Conservation (phyloP, 768 basidiomycete genomes). For the Boletus vermiculosoides region DNA sequence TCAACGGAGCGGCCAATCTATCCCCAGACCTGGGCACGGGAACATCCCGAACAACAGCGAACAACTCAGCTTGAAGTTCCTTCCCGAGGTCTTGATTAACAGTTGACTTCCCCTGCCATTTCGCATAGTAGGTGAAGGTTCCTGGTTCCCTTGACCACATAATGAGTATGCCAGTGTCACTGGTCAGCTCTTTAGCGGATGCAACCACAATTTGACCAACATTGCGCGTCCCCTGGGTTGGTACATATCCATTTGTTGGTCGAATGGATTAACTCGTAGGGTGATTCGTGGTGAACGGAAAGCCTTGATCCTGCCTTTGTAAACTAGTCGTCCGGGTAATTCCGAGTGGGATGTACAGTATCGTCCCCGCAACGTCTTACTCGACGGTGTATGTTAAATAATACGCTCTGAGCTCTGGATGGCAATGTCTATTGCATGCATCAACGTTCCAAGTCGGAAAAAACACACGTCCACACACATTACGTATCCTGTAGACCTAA, state of each 20-base stretch:
- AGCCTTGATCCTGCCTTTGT: background rate
- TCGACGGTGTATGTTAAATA: no score
- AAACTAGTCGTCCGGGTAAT: no score
- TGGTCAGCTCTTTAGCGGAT: no score
- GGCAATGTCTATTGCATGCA: conserved; percentile 36
- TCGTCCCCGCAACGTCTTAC: no score
- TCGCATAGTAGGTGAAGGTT: no score
- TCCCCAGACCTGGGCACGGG: background rate
- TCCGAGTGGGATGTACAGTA: no score
- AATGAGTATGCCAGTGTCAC: background rate
- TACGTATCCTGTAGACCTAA: conserved; percentile 45
- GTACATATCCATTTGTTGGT: background rate
- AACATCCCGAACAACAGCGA: background rate
- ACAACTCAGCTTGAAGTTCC: background rate
- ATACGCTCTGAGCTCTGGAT: no score
- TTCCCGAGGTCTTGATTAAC: background rate
- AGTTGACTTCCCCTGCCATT: no score
- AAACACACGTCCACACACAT: conserved; percentile 38
- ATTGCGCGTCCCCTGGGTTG: background rate
- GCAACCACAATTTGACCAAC: no score
- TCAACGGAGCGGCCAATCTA: background rate
- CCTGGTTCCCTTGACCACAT: no score
- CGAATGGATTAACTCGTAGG: background rate
- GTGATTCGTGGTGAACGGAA: no score
- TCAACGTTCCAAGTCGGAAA: background rate